Base-by-base conservation (phyloP, 768 basidiomycete species). In the Leccinum olivaceopallidum region DNA sequence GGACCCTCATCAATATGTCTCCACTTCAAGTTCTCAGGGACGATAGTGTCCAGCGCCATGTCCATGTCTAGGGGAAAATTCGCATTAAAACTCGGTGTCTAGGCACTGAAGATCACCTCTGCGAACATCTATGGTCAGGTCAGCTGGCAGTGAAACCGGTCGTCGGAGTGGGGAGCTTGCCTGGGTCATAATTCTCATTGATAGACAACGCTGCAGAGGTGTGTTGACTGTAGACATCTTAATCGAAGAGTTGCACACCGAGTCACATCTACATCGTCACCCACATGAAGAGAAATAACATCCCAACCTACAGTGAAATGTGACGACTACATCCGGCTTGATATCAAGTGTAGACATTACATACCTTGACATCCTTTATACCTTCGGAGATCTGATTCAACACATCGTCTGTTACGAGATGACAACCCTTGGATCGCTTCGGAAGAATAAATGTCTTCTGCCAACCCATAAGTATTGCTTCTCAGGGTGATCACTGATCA, bases 1-100 rank as follows among this genome's bases (percentile, higher is more conserved):
- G 88, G 90, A 22, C 94, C 94, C 79, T 98, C 95, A 70, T 94
- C 93, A 1, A 87, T 92, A 73, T 97, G 95, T 42, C 78, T 77
- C 94, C 94, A 96, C 55, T 84, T 75, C 14, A 95, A 77, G 14
- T 71, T 80, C 71, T 97, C 94, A 1, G 95, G 95, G 1, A 98
- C 93, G 60, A 97, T 86, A 32, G 76, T 81, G 75, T 97, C 95
- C 20, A 97, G 77, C 5, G 92, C 92, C 92, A 95, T 96, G 67
- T 92, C 87, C 94, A 97, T 95, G 70, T 97, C 95, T 91, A 61
- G 60, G 28, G 47, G 39, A 18, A 18, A 37, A 34, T 75, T 79
- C 74, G 66, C 73, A 48, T 16, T 55, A 50, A 39, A 34, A 26
- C n/a, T 57, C 44, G 26, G 26, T 6, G 30, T 54, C 30, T 56